Percentiles rank a stretch among this genome's conserved stretches.
These are phyloP conservation scores for Cephalotrichum gorgonifer DNA, from an alignment of 2,329 filamentous ascomycete species.

Conservation along the genomic window DNA sequence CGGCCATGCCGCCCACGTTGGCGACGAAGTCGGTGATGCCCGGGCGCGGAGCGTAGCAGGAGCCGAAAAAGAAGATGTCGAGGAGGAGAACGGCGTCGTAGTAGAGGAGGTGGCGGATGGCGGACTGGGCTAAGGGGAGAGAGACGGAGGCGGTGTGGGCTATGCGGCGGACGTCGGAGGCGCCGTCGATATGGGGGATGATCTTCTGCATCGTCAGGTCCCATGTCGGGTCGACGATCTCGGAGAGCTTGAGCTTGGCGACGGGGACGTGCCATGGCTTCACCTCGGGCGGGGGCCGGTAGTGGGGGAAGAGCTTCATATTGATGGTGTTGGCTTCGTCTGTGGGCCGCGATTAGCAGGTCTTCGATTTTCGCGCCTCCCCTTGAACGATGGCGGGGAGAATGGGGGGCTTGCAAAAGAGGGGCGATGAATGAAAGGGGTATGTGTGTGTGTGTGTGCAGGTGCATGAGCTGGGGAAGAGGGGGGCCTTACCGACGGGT, in stretches of 20 bases:
- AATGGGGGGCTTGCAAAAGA: neutral
- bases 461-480: neutral
- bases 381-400: neutral
- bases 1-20: slow-evolving; percentile 64
- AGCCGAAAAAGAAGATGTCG: slow-evolving; percentile 90
- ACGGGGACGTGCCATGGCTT: slow-evolving; percentile 88
- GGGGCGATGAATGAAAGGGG: neutral
- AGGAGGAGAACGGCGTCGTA: slow-evolving; percentile 85
- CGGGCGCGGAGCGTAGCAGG: slow-evolving; percentile 74
- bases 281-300: slow-evolving; percentile 65
- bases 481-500: slow-evolving; percentile 77
- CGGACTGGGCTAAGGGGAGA: slow-evolving; percentile 73
- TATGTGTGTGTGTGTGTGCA: neutral
- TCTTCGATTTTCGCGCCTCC: neutral
- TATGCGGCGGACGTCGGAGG: slow-evolving; percentile 81
- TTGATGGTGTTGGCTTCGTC: slow-evolving; percentile 92
- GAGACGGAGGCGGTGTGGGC: slow-evolving; percentile 78
- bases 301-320: slow-evolving; percentile 86
- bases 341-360: slow-evolving; percentile 21
- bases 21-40: slow-evolving; percentile 71
- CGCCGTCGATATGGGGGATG: slow-evolving; percentile 78
- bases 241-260: slow-evolving; percentile 52
- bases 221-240: slow-evolving; percentile 58
- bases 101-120: slow-evolving; percentile 81
- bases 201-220: slow-evolving; percentile 71